Evolutionary conservation across 192 early-diverging fungal genomes (phyloP), one percentile per base, ranked within the genome.

Genomic region (Podila horticola): DNA sequence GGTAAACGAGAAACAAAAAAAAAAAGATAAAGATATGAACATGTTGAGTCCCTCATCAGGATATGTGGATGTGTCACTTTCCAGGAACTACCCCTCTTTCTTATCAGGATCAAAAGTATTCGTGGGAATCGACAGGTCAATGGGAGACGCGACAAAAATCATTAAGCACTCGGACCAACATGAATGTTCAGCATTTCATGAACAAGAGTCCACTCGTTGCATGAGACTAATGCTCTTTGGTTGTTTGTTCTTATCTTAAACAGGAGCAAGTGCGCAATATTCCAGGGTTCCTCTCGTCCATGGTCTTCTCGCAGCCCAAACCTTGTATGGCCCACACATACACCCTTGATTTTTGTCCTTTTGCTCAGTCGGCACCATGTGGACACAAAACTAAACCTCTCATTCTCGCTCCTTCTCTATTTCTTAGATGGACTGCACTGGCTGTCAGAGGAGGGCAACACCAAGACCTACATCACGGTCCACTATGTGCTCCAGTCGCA

Each of bases 401-500:
- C 34, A 8, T 8, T 36, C 6, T 36, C 6, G 4, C 34, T 36
- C 34, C 34, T 36, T 36, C 6, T 17, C 15, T 45, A 45, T 17
- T 17, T 45, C 41, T 45, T 45, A 81, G 77, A 81, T 65, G 77
- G 77, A 45, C 31, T 81, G 30, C 77, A 81, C 52, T 81, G 77
- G 77, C 31, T 81, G 7, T 81, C 77, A 38, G 77, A 81, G 24
- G 77, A 81, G 36, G 77, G 77, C 52, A 81, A 81, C 52, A 38
- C 49, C n/a, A 81, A 81, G 61, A 81, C 77, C 20, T 81, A 81
- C 45, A 81, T 81, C 71, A 81, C 77, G 0, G 77, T 81, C 10
- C 77, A 81, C 66, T 81, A 81, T 15, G 77, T 81, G n/a, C 64
- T 81, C 28, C 71, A 72, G 19, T 81, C 77, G 22, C 77, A 81